These are phyloP conservation scores for Domatiomyces catenatus DNA, from an alignment of 2,329 filamentous ascomycete genomes.

Conservation along the genomic window DNA sequence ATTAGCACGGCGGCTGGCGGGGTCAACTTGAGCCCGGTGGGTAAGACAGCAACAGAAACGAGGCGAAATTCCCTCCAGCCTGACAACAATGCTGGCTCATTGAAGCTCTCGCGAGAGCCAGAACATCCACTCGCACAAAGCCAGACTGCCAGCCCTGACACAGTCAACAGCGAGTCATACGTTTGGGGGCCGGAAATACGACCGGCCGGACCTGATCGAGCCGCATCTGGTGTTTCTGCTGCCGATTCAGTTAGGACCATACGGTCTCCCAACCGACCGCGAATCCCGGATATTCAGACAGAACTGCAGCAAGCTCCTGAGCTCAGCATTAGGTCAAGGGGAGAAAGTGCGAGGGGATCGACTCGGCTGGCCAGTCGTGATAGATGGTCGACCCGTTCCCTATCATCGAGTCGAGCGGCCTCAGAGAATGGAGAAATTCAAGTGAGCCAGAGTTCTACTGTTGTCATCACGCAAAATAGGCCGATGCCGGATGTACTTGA, in stretches of 20 bases:
- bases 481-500: slow-evolving; percentile 23
- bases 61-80: slow-evolving; percentile 43
- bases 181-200: slow-evolving; percentile 22
- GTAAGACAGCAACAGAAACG: slow-evolving; percentile 31
- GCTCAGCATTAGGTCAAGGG: slow-evolving; percentile 10
- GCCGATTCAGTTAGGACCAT: slow-evolving; percentile 33
- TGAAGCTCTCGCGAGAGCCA: slow-evolving; percentile 36
- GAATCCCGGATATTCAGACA: slow-evolving; percentile 1
- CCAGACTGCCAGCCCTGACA: slow-evolving; percentile 52
- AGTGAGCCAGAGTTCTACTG: slow-evolving; percentile 29
- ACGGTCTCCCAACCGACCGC: slow-evolving; percentile 19
- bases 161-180: slow-evolving; percentile 23
- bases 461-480: slow-evolving; percentile 30
- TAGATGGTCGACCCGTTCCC: slow-evolving; percentile 18
- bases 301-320: slow-evolving; percentile 8
- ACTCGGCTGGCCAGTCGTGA: slow-evolving; percentile 20
- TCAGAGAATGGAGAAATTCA: slow-evolving; percentile 20
- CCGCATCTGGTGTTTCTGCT: slow-evolving; percentile 30
- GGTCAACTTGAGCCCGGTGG: slow-evolving; percentile 40
- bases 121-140: slow-evolving; percentile 66
- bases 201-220: slow-evolving; percentile 26
- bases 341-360: slow-evolving; percentile 11
- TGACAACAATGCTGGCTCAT: slow-evolving; percentile 38
- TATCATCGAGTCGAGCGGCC: slow-evolving; percentile 15
- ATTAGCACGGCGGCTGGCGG: slow-evolving; percentile 39